These are phyloP conservation scores for Pittosporum tobira DNA, from an alignment of 129 eudicot species.

Conservation along the genomic window DNA sequence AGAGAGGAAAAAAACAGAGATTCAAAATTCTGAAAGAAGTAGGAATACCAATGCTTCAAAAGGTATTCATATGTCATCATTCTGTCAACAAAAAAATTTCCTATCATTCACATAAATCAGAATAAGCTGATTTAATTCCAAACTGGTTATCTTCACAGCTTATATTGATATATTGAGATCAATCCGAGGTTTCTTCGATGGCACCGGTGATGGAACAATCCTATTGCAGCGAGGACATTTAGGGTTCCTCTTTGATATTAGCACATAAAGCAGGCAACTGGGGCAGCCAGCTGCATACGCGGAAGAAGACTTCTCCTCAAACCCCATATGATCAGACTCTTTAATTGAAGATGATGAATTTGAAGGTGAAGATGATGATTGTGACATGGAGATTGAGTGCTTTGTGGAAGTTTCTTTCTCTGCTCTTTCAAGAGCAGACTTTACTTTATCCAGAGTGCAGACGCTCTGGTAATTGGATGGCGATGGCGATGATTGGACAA, in stretches of 20 bases:
- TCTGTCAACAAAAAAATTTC: conserved; percentile 4
- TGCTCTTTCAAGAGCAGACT: conserved; percentile 85
- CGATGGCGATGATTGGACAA: conserved; percentile 32
- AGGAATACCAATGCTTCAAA: conserved; percentile 2
- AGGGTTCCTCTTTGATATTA: conserved; percentile 64
- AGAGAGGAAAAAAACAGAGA: no score
- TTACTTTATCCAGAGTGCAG: conserved; percentile 92
- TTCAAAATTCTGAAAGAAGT: no score
- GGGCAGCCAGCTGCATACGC: conserved; percentile 84
- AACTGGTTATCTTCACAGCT: neutral
- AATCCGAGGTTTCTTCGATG: conserved; percentile 65
- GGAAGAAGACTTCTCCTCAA: conserved; percentile 33
- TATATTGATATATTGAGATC: conserved; percentile 74
- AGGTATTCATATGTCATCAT: conserved; percentile 5
- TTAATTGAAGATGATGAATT: conserved; percentile 48
- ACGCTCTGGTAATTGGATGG: conserved; percentile 53
- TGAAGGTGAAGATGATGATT: conserved; percentile 28
- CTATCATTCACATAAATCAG: conserved; percentile 21
- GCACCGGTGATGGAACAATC: conserved; percentile 42
- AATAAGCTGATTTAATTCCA: neutral
- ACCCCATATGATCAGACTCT: conserved; percentile 28
- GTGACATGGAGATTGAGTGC: conserved; percentile 50
- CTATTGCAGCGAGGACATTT: conserved; percentile 73
- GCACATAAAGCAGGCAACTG: conserved; percentile 69
- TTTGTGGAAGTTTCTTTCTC: conserved; percentile 51